Base-by-base conservation (phyloP, 1,284 basidiomycete species). In the Volvariella volvacea region DNA sequence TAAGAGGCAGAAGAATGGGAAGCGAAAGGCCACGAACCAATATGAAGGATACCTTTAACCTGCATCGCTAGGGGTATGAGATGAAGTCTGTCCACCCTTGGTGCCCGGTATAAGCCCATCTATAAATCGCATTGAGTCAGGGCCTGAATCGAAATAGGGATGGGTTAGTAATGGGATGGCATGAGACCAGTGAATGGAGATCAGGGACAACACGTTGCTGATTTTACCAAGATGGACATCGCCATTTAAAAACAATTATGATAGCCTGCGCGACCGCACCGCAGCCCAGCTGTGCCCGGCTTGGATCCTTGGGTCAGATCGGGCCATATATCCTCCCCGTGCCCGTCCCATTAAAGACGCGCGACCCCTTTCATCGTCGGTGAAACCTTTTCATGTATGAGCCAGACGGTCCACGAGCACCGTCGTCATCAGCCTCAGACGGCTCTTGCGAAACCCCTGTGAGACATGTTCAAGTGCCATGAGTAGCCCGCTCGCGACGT, bases 141-240 rank as follows among this genome's bases (percentile, higher is more conserved):
- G 34, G 34, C 34, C 34, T 36, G 6, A 6, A 16, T 20, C 15
- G 25, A 28, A 36, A 36, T 36, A 36, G 34, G 19, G 34, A 36
- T 20, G 34, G 30, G 34, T 36, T 15, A 36, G n/a, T 36, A 36
- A 36, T 36, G 14, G 34, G n/a, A 15, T 36, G 34, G 34, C 34
- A 36, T 36, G 34, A 20, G 34, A 36, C 34, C 34, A 36, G 12
- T 28, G 25, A 28, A 28, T 28, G 34, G 34, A 36, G 34, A 36
- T 36, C 34, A 36, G 34, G 34, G 34, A 36, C 34, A 36, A 36
- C 34, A 36, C 34, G 34, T 36, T 36, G 34, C 19, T 36, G 34
- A 36, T 36, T 36, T 15, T 28, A 15, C 34, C n/a, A 36, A 36
- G 34, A 36, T 36, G 34, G 34, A 36, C 34, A 36, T 20, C 6